Evolutionary conservation across 2,329 filamentous ascomycete species (phyloP), one percentile per base, ranked within the genome.

Genomic region (Paramyrothecium roridum): DNA sequence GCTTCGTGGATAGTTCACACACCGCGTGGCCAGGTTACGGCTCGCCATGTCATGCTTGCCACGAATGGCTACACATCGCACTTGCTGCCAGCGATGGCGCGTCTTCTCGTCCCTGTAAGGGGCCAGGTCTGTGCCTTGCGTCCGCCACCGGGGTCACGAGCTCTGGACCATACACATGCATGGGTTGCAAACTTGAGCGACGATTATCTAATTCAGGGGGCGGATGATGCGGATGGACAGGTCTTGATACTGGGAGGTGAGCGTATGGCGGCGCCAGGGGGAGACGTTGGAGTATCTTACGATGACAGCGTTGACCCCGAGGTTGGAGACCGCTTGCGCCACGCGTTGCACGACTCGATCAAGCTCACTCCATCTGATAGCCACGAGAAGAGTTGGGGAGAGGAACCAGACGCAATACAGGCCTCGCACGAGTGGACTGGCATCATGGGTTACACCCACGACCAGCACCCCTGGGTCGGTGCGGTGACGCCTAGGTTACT

Each of bases 1-100:
- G 59, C 55, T 11, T 65, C 66, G 3, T 93, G 89, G 84, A 76
- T 78, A 1, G 74, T 91, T 1, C 76, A 85, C 49, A 96, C 91
- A 1, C 71, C 78, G 0, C 84, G 91, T 21, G 92, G 91, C n/a
- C 75, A 72, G 46, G 80, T 96, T 54, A 68, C 68, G 0, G 79
- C 91, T 1, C 73, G 76, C 13, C 79, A 82, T 34, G 83, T 96
- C 20, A 79, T 96, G 19, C 80, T 96, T 17, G 88, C 90, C 4
- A 93, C 89, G 1, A 96, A 96, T 66, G 93, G 79, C 3, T 96
- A 96, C 70, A 93, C 91, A 0, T 90, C 90, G 1, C 80, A 86
- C 57, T 78, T 96, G 3, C 74, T 93, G 2, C 90, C 90, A 0
- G 67, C 75, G 34, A 87, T 93, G 62, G 77, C 82, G 10, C 83